These are phyloP conservation scores for Erodium maritimum DNA, from an alignment of 345 rosid genomes.

Conservation along the genomic window DNA sequence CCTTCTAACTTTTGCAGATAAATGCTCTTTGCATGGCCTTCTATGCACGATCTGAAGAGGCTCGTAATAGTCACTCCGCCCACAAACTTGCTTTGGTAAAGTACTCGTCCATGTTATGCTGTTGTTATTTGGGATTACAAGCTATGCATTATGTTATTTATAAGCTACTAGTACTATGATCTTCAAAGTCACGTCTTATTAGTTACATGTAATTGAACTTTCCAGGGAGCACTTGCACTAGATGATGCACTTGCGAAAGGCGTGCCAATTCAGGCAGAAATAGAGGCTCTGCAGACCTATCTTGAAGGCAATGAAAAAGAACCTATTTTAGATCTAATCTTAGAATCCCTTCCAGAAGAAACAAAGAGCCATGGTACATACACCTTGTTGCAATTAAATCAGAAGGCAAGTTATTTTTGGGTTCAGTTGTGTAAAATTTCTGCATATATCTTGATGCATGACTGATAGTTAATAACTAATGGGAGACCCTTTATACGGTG, in stretches of 20 bases:
- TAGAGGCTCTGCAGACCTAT: conserved; percentile 43
- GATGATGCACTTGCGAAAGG: conserved; percentile 90
- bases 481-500: too few species aligned
- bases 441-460: neutral
- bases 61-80: conserved; percentile 77
- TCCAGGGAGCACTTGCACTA: conserved; percentile 77
- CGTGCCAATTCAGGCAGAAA: conserved; percentile 70
- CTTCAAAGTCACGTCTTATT: too few species aligned
- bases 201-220: conserved; percentile 3
- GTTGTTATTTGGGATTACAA: neutral
- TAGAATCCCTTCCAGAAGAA: conserved; percentile 89
- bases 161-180: too few species aligned
- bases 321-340: conserved; percentile 57
- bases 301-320: conserved; percentile 66
- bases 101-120: neutral
- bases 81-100: conserved; percentile 91
- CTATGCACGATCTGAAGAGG: conserved; percentile 90
- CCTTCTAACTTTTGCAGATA: conserved; percentile 48
- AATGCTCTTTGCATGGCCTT: conserved; percentile 88
- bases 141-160: neutral
- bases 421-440: neutral
- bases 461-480: too few species aligned
- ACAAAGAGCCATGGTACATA: conserved; percentile 58
- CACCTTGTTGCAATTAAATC: conserved; percentile 56
- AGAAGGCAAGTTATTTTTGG: conserved; percentile 44